Evolutionary conservation across 163 green algal species (phyloP), one percentile per base, ranked within the genome.

Genomic region (Volvox carteri): DNA sequence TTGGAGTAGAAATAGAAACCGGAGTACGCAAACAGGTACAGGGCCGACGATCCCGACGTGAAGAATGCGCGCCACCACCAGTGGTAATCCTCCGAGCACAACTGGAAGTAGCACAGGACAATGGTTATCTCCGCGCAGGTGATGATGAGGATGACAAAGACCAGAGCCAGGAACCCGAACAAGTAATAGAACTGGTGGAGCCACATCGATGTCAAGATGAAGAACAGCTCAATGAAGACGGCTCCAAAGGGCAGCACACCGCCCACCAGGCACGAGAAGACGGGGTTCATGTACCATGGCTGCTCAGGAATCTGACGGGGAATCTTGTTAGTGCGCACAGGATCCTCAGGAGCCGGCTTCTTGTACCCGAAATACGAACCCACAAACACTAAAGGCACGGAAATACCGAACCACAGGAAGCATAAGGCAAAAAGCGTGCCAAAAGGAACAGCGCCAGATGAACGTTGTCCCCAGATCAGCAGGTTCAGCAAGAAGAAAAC

Each of bases 181-280:
- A 99, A 95, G 95, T 99, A 99, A 93, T 99, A 99, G 94, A 99
- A 99, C 93, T 98, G 96, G 91, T 99, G 95, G 74, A 99, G 95
- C 97, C 98, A 99, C 86, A 99, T 98, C 87, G 95, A 98, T 1
- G 97, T 99, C 25, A 99, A 95, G 93, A 99, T 99, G 95, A 99
- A 99, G 94, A 99, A 99, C 25, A 99, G 96, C 95, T 99, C 98
- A 77, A 99, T 99, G 96, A 99, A 99, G 28, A 99, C 97, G 0
- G 98, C 97, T 44, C 97, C 97, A 91, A 99, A 99, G 4, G 98
- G 98, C 87, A 99, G 94, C 78, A 99, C 96, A 83, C 97, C 98
- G n/a, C 97, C 98, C 67, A 99, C 94, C 23, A 99, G 85, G 56
- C 98, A 95, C 58, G 94, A 97, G 87, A 99, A 97, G 37, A 96